A percentile compares a stretch with the other conserved stretches of the same genome.
Evolutionary conservation across 371 early-diverging fungal genomes (phyloP).

Genomic region (Gilbertella persicaria): DNA sequence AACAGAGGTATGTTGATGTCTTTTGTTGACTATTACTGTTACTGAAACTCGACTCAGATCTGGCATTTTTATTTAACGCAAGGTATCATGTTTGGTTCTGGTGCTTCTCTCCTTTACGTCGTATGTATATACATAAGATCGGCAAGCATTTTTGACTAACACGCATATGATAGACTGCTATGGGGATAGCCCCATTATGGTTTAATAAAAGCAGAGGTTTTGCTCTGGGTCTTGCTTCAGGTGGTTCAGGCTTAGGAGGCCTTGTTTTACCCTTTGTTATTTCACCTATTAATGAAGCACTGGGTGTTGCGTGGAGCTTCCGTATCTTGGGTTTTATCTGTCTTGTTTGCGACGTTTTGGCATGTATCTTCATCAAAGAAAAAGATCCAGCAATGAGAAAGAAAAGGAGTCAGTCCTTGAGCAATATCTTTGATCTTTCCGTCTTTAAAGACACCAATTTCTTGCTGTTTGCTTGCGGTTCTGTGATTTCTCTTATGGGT

Average conservation of each 20-base stretch:
- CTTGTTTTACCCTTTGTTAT: slow-evolving; percentile 67
- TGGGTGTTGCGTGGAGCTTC: slow-evolving; percentile 61
- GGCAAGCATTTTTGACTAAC: too few relatives aligned
- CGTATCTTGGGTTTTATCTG: slow-evolving; percentile 57
- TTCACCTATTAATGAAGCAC: slow-evolving; percentile 49
- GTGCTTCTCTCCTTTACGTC: slow-evolving; percentile 41
- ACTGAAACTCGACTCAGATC: slow-evolving; percentile 8
- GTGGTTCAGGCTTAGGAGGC: slow-evolving; percentile 82
- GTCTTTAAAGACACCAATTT: slow-evolving; percentile 16
- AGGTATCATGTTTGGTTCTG: slow-evolving; percentile 38
- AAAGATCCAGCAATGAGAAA: slow-evolving; percentile 20
- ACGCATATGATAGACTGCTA: slow-evolving; percentile 6
- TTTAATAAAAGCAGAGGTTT: slow-evolving; percentile 67
- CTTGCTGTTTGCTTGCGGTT: slow-evolving; percentile 25
- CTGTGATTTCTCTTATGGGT: slow-evolving; percentile 30
- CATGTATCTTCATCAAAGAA: slow-evolving; percentile 43
- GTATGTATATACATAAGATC: neutral
- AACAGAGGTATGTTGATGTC: slow-evolving; percentile 24
- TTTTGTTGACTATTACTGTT: neutral
- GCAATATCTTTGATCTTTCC: slow-evolving; percentile 8
- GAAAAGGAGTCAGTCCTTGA: slow-evolving; percentile 13
- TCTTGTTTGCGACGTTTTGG: slow-evolving; percentile 34
- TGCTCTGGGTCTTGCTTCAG: slow-evolving; percentile 71
- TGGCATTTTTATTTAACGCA: slow-evolving; percentile 36
- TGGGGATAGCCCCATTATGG: slow-evolving; percentile 72